These are phyloP conservation scores for Aspergillus mulundensis DNA, from an alignment of 495 filamentous ascomycete species.

Conservation along the genomic window DNA sequence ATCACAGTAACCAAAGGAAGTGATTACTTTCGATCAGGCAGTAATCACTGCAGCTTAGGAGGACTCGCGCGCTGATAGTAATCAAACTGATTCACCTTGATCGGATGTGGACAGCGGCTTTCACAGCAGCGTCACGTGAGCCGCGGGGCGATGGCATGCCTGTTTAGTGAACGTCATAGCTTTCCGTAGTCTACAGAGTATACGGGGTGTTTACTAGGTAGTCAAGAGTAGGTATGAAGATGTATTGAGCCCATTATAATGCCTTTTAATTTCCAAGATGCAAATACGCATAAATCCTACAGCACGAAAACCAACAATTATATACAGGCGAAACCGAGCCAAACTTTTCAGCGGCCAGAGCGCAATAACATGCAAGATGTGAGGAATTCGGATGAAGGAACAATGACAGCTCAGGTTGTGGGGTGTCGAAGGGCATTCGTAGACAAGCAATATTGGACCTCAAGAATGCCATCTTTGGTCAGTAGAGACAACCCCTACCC, in stretches of 20 bases:
- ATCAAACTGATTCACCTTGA: not conserved
- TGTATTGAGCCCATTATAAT: not conserved
- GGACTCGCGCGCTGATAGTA: not conserved
- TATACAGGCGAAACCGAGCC: slow-evolving; percentile 9
- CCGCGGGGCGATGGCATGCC: slow-evolving; percentile 2
- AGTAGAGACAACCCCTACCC: slow-evolving; percentile 1
- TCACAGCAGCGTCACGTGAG: slow-evolving; percentile 4
- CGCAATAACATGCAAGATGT: slow-evolving; percentile 1
- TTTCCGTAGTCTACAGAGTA: too few relatives aligned
- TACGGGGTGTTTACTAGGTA: too few relatives aligned
- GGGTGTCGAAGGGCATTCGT: not conserved
- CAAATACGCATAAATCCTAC: slow-evolving; percentile 2
- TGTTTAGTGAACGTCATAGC: not conserved
- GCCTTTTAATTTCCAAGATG: slow-evolving; percentile 8
- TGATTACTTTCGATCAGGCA: not conserved
- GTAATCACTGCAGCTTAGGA: not conserved
- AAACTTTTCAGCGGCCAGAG: slow-evolving; percentile 6
- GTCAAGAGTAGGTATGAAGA: too few relatives aligned
- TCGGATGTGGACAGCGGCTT: slow-evolving; percentile 7
- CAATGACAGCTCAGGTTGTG: not conserved
- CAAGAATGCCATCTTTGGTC: not conserved
- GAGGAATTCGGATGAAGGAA: not conserved
- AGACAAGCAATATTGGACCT: not conserved
- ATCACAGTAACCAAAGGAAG: not conserved
- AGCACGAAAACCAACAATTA: not conserved